Percentiles rank a stretch among this genome's conserved stretches.
Conservation (phyloP, 202 grass and related monocot species). For the Brachypodium distachyon region DNA sequence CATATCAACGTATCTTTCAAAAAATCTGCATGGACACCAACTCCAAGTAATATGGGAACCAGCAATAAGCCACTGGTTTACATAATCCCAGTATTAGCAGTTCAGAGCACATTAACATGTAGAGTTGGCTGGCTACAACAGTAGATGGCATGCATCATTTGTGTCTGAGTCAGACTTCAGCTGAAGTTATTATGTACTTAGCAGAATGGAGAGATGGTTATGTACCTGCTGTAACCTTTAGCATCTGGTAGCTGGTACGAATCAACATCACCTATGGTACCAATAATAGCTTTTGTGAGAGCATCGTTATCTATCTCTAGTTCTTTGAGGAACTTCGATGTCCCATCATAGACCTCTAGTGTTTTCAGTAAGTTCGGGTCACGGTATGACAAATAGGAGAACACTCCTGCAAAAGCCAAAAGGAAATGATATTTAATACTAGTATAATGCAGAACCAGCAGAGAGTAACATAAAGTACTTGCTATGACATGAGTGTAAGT, state of each 20-base stretch:
- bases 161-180: neutral
- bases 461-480: neutral
- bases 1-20: neutral
- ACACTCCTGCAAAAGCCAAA: constrained; percentile 60
- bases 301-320: constrained; percentile 77
- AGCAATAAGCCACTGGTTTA: neutral
- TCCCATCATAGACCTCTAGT: constrained; percentile 85
- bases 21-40: neutral
- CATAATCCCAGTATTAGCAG: neutral
- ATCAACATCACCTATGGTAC: constrained; percentile 94
- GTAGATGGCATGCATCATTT: neutral
- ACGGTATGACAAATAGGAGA: constrained; percentile 97
- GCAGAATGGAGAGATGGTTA: neutral
- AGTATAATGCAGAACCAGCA: constrained; percentile 7
- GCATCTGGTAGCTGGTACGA: constrained; percentile 92
- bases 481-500: neutral
- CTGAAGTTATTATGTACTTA: neutral
- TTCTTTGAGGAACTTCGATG: constrained; percentile 80
- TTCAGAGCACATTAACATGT: neutral
- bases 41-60: neutral
- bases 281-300: constrained; percentile 97
- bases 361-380: constrained; percentile 99
- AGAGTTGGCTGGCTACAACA: constrained; percentile 5
- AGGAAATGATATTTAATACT: constrained; percentile 27
- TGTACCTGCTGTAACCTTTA: constrained; percentile 99